Percentiles rank a stretch among this genome's conserved stretches.
Evolutionary conservation across 768 basidiomycete genomes (phyloP).

Genomic region (Lentinus tigrinus): DNA sequence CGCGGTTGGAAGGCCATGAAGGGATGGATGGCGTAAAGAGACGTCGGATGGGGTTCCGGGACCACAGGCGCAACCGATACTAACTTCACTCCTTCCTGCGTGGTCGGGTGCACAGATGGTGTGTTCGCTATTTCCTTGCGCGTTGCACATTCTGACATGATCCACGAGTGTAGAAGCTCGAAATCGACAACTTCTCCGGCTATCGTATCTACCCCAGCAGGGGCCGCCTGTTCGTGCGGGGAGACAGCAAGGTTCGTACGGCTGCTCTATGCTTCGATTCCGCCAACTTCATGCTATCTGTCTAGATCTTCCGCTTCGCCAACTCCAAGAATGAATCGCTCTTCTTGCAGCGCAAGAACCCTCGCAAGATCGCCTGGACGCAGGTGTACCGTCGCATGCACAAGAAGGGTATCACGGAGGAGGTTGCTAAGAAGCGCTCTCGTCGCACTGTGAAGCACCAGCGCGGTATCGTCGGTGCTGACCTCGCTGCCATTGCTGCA

Average conservation of each 20-base stretch:
- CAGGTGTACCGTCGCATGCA: conserved; percentile 93
- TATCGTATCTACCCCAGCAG: conserved; percentile 97
- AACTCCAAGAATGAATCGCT: conserved; percentile 92
- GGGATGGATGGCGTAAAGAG: conserved; percentile 9
- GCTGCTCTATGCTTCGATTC: not conserved
- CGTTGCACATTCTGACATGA: not conserved
- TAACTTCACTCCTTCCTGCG: not conserved
- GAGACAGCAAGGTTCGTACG: conserved; percentile 84
- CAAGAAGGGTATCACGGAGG: conserved; percentile 99
- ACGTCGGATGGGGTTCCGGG: conserved; percentile 1
- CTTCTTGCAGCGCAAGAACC: conserved; percentile 99
- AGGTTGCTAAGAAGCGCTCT: conserved; percentile 98
- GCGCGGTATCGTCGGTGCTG: conserved; percentile 97
- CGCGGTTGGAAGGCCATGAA: not conserved
- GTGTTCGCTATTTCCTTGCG: not conserved
- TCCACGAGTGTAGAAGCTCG: conserved; percentile 74
- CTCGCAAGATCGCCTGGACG: conserved; percentile 99
- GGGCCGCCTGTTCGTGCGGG: conserved; percentile 94
- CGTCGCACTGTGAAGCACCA: conserved; percentile 97
- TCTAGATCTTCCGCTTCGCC: conserved; percentile 92
- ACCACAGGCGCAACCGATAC: not conserved
- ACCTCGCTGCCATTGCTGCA: conserved; percentile 87
- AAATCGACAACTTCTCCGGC: conserved; percentile 97
- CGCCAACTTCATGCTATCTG: not conserved
- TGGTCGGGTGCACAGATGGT: conserved; percentile 9